Conservation (phyloP, 2,329 filamentous ascomycete species). For the Aureobasidium zeae region DNA sequence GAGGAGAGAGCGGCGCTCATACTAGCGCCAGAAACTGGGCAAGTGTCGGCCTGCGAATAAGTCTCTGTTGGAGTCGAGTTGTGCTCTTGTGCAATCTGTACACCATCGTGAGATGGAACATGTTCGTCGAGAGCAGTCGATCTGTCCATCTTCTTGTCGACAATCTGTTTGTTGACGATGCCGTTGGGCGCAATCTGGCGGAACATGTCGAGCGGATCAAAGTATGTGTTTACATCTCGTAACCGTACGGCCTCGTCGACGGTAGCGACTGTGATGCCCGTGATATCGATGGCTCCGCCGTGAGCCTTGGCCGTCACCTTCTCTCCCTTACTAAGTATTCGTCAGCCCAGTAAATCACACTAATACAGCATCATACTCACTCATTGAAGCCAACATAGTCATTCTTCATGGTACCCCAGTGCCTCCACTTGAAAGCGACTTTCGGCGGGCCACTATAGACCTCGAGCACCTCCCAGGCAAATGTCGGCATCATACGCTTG, state of each 20-base stretch:
- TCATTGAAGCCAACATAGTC: constrained; percentile 57
- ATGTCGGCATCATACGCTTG: constrained; percentile 64
- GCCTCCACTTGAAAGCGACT: constrained; percentile 56
- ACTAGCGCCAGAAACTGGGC: constrained; percentile 7
- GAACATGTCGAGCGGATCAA: constrained; percentile 59
- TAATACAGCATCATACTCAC: constrained; percentile 35
- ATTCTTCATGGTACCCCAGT: constrained; percentile 58
- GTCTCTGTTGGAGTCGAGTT: constrained; percentile 8
- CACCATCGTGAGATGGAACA: constrained; percentile 18
- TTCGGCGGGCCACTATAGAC: constrained; percentile 56
- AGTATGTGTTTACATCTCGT: constrained; percentile 53
- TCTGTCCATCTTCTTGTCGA: constrained; percentile 29
- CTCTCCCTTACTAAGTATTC: constrained; percentile 45
- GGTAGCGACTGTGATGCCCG: constrained; percentile 53
- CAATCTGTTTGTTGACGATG: constrained; percentile 37
- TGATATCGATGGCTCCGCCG: constrained; percentile 52
- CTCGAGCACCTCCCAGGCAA: constrained; percentile 62
- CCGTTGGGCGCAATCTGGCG: constrained; percentile 50
- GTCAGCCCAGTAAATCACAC: neutral
- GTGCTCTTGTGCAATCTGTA: constrained; percentile 21
- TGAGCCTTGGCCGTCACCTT: constrained; percentile 55
- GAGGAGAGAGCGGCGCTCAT: constrained; percentile 8
- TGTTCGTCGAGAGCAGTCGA: constrained; percentile 21
- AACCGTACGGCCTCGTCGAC: constrained; percentile 53
- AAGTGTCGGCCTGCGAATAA: neutral